phyloP scores from a whole-genome alignment of 331 rosid genomes.

The Malus hybrid region DNA sequence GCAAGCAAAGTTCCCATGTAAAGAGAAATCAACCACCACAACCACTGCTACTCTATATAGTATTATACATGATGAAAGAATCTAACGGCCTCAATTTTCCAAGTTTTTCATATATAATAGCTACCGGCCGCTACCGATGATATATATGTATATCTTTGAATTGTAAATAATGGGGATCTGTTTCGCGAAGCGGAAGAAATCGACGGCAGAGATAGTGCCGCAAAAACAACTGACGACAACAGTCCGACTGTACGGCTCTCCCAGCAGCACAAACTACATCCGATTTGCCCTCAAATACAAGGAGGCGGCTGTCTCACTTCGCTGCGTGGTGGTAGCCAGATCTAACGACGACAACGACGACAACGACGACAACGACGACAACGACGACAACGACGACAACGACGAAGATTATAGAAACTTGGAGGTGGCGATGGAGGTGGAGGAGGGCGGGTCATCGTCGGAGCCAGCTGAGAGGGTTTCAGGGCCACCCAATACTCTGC shows the following conservation, averaged over 20 bases:
- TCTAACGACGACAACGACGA: neutral
- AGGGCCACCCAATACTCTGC: constrained; percentile 54
- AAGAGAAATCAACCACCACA: neutral
- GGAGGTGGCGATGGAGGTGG: neutral
- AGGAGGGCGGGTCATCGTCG: neutral
- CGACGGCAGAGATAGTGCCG: constrained; percentile 61
- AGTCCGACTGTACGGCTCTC: constrained; percentile 64
- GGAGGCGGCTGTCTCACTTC: constrained; percentile 32
- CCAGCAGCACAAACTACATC: constrained; percentile 60
- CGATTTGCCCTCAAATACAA: constrained; percentile 67
- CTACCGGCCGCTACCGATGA: neutral
- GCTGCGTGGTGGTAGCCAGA: constrained; percentile 14
- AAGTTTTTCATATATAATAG: neutral
- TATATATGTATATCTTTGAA: neutral
- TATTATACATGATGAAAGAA: too few species aligned
- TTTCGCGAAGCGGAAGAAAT: constrained; percentile 29
- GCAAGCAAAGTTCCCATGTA: neutral
- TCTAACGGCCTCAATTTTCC: too few species aligned
- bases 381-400: neutral
- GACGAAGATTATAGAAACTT: neutral
- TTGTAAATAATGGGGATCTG: constrained; percentile 60
- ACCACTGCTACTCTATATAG: neutral
- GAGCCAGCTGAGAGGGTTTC: constrained; percentile 42
- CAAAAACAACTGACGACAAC: constrained; percentile 36
- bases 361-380: neutral